Percentiles rank a stretch among this genome's conserved stretches.
Evolutionary conservation across 192 early-diverging fungal species (phyloP).

Genomic region (Geranomyces variabilis): DNA sequence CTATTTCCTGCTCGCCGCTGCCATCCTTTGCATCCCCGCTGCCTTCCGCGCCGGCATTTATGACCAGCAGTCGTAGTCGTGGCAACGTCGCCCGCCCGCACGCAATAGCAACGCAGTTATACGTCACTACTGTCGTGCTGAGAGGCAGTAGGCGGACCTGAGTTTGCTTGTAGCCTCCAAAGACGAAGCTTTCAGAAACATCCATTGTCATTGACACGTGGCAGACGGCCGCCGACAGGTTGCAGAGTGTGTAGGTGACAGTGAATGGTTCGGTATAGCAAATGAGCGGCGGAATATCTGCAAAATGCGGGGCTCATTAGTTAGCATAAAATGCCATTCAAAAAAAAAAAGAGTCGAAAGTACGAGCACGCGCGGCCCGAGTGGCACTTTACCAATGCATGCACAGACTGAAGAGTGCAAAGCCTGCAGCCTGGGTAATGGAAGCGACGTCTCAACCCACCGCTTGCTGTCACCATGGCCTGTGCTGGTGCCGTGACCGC

Average conservation of each 20-base stretch:
- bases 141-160: conserved; percentile 62
- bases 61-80: conserved; percentile 27
- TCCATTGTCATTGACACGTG: conserved; percentile 66
- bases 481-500: too few species aligned
- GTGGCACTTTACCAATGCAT: conserved; percentile 18
- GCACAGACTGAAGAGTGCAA: conserved; percentile 28
- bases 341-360: neutral
- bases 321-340: neutral
- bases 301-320: too few species aligned
- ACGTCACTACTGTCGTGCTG: conserved; percentile 49
- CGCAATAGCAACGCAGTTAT: conserved; percentile 64
- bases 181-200: conserved; percentile 73
- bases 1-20: neutral
- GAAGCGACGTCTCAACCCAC: conserved; percentile 13
- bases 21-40: neutral
- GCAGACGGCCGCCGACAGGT: conserved; percentile 54
- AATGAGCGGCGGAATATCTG: conserved; percentile 63
- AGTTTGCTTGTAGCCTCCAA: conserved; percentile 70
- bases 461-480: neutral
- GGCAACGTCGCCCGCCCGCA: conserved; percentile 65
- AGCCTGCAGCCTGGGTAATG: conserved; percentile 23
- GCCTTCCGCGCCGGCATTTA: neutral
- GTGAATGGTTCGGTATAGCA: conserved; percentile 64
- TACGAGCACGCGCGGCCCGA: neutral
- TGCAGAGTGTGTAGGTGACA: conserved; percentile 63